phyloP scores from a whole-genome alignment of 352 stramenopile species.

The Plasmopara viticola region DNA sequence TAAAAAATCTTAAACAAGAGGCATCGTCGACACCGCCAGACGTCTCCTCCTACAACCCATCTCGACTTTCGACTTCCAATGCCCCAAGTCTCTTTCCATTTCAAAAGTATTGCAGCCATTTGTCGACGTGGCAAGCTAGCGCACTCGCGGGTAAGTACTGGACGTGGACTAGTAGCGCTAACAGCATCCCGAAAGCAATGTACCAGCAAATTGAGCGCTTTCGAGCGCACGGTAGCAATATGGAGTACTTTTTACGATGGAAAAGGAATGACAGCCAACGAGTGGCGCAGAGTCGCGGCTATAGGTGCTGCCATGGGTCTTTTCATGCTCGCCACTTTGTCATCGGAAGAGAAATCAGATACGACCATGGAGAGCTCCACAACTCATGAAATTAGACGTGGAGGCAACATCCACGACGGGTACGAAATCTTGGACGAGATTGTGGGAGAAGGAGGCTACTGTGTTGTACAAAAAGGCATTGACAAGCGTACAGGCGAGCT shows the following conservation, averaged over 20 bases:
- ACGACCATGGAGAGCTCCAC: slow-evolving; percentile 17
- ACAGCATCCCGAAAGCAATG: slow-evolving; percentile 3
- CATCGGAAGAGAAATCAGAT: slow-evolving; percentile 9
- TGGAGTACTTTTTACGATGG: slow-evolving; percentile 16
- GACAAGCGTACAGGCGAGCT: slow-evolving; percentile 57
- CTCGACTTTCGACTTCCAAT: slow-evolving; percentile 9
- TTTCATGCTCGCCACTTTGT: slow-evolving; percentile 9
- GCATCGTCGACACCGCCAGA: slow-evolving; percentile 6
- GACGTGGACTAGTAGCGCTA: background rate
- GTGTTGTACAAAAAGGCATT: slow-evolving; percentile 64
- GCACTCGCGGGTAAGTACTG: background rate
- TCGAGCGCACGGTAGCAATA: slow-evolving; percentile 5
- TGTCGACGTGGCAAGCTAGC: slow-evolving; percentile 14
- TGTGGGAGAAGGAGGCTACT: slow-evolving; percentile 75
- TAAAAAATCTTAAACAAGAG: slow-evolving; percentile 7
- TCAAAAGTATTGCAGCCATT: slow-evolving; percentile 16
- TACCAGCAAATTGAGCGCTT: background rate
- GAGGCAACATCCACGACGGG: slow-evolving; percentile 47
- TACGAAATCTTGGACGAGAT: slow-evolving; percentile 80
- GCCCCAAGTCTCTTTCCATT: slow-evolving; percentile 11
- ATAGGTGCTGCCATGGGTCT: slow-evolving; percentile 14
- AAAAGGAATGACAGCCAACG: background rate
- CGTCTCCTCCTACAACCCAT: slow-evolving; percentile 6
- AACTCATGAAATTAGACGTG: slow-evolving; percentile 10
- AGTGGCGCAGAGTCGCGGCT: slow-evolving; percentile 10